Conservation (phyloP, 2,329 filamentous ascomycete species). For the Tolypocladium tundrense region DNA sequence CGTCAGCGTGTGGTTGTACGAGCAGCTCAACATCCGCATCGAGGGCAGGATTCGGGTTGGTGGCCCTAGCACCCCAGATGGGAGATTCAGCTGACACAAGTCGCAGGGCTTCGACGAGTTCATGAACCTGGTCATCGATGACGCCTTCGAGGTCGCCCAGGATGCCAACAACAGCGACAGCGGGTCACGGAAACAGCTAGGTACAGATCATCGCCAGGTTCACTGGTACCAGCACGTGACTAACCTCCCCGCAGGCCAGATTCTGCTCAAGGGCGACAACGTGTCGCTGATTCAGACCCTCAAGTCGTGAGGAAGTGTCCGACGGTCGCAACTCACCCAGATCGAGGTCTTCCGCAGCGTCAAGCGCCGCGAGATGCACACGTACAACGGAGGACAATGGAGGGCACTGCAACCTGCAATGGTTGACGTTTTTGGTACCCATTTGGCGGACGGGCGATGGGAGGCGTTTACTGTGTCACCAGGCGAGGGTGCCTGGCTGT, state of each 20-base stretch:
- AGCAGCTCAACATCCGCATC: slow-evolving; percentile 87
- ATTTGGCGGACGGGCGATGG: not conserved
- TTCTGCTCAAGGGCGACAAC: slow-evolving; percentile 80
- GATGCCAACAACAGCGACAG: slow-evolving; percentile 67
- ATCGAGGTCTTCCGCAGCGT: not conserved
- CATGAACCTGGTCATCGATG: slow-evolving; percentile 96
- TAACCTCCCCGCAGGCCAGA: slow-evolving; percentile 54
- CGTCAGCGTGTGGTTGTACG: slow-evolving; percentile 93
- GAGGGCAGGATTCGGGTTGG: slow-evolving; percentile 90
- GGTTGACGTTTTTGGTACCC: not conserved
- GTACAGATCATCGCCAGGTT: slow-evolving; percentile 35
- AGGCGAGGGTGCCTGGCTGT: not conserved
- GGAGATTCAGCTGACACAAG: not conserved
- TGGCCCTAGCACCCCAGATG: slow-evolving; percentile 3
- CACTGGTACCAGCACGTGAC: not conserved
- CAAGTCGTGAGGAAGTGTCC: slow-evolving; percentile 7
- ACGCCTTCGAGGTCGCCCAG: slow-evolving; percentile 85
- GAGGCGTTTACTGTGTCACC: slow-evolving; percentile 2
- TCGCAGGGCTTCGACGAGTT: slow-evolving; percentile 92
- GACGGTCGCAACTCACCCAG: not conserved
- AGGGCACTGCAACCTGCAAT: not conserved
- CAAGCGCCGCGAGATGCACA: not conserved
- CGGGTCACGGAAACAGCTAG: slow-evolving; percentile 68
- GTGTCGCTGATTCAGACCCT: slow-evolving; percentile 66
- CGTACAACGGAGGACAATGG: not conserved